These are phyloP conservation scores for Aureobasidium melanogenum DNA, from an alignment of 2,329 filamentous ascomycete genomes.

Conservation along the genomic window DNA sequence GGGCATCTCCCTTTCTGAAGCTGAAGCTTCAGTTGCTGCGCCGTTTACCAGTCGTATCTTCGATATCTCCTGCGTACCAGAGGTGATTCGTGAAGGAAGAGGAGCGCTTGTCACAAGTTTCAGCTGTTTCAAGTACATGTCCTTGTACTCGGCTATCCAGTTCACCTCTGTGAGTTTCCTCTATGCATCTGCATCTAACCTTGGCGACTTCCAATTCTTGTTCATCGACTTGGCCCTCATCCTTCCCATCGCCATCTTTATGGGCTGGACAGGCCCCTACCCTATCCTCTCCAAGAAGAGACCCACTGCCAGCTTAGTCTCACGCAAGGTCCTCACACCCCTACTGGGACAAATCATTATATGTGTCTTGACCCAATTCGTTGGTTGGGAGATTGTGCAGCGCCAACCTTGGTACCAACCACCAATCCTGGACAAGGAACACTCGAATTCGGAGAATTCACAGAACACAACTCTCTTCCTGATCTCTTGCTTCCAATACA, in stretches of 20 bases:
- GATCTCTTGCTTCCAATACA: constrained; percentile 89
- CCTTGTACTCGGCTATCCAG: constrained; percentile 96
- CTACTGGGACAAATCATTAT: constrained; percentile 81
- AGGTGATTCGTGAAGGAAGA: constrained; percentile 86
- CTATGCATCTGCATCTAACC: constrained; percentile 85
- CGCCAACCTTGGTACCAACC: constrained; percentile 79
- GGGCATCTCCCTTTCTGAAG: constrained; percentile 92
- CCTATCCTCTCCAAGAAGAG: constrained; percentile 69
- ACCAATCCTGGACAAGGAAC: constrained; percentile 65
- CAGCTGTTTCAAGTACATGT: constrained; percentile 99
- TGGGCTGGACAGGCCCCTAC: constrained; percentile 92
- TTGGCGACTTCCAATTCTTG: constrained; percentile 96
- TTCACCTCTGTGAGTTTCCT: constrained; percentile 96
- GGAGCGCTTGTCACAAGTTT: constrained; percentile 97
- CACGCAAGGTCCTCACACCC: constrained; percentile 81
- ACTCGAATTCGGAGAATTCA: constrained; percentile 81
- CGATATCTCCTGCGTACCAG: constrained; percentile 89
- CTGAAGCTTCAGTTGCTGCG: constrained; percentile 95
- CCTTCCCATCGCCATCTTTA: constrained; percentile 92
- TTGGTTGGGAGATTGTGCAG: constrained; percentile 66
- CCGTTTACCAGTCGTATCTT: constrained; percentile 94
- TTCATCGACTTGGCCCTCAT: constrained; percentile 93
- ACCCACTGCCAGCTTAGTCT: constrained; percentile 86
- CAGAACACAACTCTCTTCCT: constrained; percentile 90
- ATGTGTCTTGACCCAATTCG: constrained; percentile 66